Base-by-base conservation (phyloP, 139 green algal genomes). In the Zygnema circumcarinatum region DNA sequence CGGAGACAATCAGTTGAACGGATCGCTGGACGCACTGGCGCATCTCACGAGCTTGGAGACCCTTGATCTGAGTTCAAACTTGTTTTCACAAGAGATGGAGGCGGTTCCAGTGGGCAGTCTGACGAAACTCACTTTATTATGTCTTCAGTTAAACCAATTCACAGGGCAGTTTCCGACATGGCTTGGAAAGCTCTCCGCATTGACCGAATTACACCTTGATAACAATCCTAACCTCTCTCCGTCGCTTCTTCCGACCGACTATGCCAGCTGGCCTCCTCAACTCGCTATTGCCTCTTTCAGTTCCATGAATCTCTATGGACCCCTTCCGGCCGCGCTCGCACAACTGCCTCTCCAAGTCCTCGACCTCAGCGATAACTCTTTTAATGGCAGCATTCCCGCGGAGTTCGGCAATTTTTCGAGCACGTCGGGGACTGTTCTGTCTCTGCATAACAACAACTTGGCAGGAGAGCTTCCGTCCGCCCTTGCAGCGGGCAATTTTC, bases 321-420 rank as follows among this genome's bases (percentile, higher is more conserved):
- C 67, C 21, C 31, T 87, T 40, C 79, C 79, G 36, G 79, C 31
- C 22, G 25, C 25, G 20, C 35, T 78, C 16, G 69, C 7, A 41
- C 7, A 78, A 25, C 16, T 78, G 11, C 35, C 69, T 39, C 80
- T 86, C 32, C 25, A 33, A 35, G n/a, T 40, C 0, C 47, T 86
- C 7, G 53, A 86, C 53, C 42, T 86, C 47, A 67, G 35, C 53
- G 29, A 54, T 41, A 88, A 88, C 82, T 31, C 29, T 32, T 31
- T 88, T 33, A 52, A 35, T 52, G 67, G 82, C 0, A 33, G 32
- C 36, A 88, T 88, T 53, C 82, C 82, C 2, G 7, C 69, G 2
- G 36, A 83, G 40, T 3, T 1, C 29, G 1, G 1, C 1, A 67
- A 74, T 38, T 1, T n/a, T 7, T 22, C 7, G 2, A 7, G 7